Percentiles rank a stretch among this genome's conserved stretches.
phyloP scores from a whole-genome alignment of 1,284 basidiomycete species.

The Omphalotus olearius region DNA sequence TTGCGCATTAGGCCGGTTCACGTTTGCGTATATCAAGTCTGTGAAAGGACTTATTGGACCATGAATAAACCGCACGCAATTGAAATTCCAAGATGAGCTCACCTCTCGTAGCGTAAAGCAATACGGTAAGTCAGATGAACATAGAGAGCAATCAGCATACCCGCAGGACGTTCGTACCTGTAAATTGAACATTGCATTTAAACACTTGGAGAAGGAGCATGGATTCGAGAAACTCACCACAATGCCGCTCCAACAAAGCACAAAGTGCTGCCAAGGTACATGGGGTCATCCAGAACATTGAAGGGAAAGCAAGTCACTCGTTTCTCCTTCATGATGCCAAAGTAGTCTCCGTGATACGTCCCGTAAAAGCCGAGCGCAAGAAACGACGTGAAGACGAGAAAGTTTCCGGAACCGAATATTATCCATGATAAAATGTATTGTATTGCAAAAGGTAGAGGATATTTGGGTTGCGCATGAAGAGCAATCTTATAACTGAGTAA shows the following conservation, averaged over 20 bases:
- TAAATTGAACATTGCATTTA: neutral
- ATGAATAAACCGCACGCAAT: neutral
- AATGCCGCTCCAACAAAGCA: constrained; percentile 82
- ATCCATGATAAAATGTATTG: constrained; percentile 49
- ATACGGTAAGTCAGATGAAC: constrained; percentile 82
- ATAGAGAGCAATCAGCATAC: constrained; percentile 70
- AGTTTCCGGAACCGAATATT: constrained; percentile 72
- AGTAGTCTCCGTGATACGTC: constrained; percentile 96
- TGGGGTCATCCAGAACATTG: constrained; percentile 89
- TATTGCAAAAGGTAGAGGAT: constrained; percentile 51
- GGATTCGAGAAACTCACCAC: constrained; percentile 48
- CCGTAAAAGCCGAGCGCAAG: constrained; percentile 92
- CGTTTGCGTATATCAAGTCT: constrained; percentile 72
- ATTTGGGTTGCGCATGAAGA: constrained; percentile 65
- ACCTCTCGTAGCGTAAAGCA: constrained; percentile 88
- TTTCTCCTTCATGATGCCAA: constrained; percentile 63
- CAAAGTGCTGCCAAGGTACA: constrained; percentile 93
- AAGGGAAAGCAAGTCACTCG: constrained; percentile 73
- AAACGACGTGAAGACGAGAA: constrained; percentile 85
- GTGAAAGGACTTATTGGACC: constrained; percentile 62
- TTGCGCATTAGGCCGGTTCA: too few species aligned
- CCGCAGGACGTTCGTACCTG: constrained; percentile 78
- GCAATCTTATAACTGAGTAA: constrained; percentile 64
- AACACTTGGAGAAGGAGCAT: too few species aligned
- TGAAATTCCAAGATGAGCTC: constrained; percentile 22